A percentile compares a stretch with the other conserved stretches of the same genome.
Evolutionary conservation across 2,329 filamentous ascomycete species (phyloP).

Genomic region (Xylaria sp.): DNA sequence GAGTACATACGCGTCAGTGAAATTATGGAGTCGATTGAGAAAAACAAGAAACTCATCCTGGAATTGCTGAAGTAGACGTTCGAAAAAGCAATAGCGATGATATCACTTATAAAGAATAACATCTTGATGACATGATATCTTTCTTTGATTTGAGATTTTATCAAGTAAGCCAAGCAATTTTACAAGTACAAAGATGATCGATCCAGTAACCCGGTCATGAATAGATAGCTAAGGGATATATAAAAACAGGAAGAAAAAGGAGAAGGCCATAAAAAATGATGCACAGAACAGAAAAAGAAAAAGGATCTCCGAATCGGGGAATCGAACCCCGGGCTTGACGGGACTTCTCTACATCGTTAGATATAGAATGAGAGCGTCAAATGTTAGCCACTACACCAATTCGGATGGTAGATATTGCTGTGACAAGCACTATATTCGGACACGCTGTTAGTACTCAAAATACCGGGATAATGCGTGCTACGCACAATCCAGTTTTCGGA

Average conservation of each 20-base stretch:
- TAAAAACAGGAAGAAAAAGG: neutral
- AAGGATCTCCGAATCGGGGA: conserved; percentile 46
- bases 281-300: too few species aligned
- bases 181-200: too few species aligned
- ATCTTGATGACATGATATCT: neutral
- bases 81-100: neutral
- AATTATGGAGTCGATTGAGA: conserved; percentile 51
- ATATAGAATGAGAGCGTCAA: conserved; percentile 47
- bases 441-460: too few species aligned
- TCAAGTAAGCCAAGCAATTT: too few species aligned
- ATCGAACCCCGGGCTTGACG: conserved; percentile 48
- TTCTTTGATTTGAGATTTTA: neutral
- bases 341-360: conserved; percentile 2
- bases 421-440: neutral
- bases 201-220: too few species aligned
- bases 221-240: too few species aligned
- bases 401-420: conserved; percentile 39
- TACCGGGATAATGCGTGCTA: too few species aligned
- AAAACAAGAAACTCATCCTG: conserved; percentile 49
- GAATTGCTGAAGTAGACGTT: conserved; percentile 34
- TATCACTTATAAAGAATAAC: neutral
- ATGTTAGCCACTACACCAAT: conserved; percentile 52
- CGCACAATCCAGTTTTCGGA: too few species aligned
- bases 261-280: neutral
- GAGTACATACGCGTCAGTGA: conserved; percentile 51